Base-by-base conservation (phyloP, 1,284 basidiomycete genomes). In the Trametes sp. region DNA sequence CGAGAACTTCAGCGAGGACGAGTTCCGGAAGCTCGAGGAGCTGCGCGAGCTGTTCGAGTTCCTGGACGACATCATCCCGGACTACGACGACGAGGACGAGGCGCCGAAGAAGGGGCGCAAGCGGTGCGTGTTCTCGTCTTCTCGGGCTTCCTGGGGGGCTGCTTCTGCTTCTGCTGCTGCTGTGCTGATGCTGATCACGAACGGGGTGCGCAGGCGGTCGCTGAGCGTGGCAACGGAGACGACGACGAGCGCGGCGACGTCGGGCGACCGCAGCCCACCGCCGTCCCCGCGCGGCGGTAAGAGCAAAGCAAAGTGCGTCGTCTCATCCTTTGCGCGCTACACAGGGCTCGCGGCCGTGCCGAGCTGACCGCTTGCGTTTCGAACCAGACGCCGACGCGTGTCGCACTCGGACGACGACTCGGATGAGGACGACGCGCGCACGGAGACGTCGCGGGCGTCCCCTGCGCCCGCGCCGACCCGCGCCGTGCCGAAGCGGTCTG, bases 1-100 rank as follows among this genome's bases (percentile, higher is more conserved):
- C 10, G 81, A 84, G 57, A 81, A 79, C 44, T 89, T 94, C 70
- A 87, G 84, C 66, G 92, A 93, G 71, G 89, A 88, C 49, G 87
- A 92, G 36, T 87, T 84, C 62, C 76, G 88, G 59, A 80, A 88
- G 59, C 74, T 83, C 13, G 84, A 87, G 59, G 80, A 86, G 42
- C 80, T 90, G 35, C 81, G 86, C 45, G 82, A 83, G 0, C 69
- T 90, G n/a, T 91, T 92, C 68, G 80, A 83, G 50, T 89, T 89
- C 70, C 70, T 92, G 71, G 90, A 92, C 65, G 83, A 86, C 19
- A 74, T 81, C 54, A 71, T 77, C 21, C 78, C 80, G 4, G 70
- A 76, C n/a, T 75, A 72, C 23, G 87, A 87, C 10, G 84, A 89
- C 26, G 76, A 78, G 41, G 82, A 83, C 28, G 69, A 76, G 16